These are phyloP conservation scores for Mycosarcoma mackinlayi DNA, from an alignment of 1,284 basidiomycete species.

Conservation along the genomic window DNA sequence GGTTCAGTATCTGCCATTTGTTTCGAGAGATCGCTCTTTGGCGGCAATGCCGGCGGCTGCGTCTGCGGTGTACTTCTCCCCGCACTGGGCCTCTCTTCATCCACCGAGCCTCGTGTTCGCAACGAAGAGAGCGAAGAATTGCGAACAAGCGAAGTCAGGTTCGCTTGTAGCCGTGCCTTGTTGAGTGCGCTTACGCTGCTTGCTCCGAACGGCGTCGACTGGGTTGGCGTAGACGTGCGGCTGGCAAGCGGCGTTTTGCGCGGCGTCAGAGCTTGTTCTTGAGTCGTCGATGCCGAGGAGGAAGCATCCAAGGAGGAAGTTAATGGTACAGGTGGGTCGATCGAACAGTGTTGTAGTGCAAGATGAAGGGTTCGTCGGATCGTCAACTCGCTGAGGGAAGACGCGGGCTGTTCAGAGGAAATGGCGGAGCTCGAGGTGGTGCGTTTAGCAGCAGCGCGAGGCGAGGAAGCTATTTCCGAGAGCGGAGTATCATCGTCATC, in stretches of 20 bases:
- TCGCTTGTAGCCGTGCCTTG: slow-evolving; percentile 27
- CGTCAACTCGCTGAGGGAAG: too few species aligned
- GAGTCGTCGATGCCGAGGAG: too few species aligned
- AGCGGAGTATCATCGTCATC: slow-evolving; percentile 44
- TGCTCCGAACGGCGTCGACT: too few species aligned
- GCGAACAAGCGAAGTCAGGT: slow-evolving; percentile 26
- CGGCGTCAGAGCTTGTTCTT: slow-evolving; percentile 4
- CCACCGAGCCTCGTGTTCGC: neutral
- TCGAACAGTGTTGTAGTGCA: slow-evolving; percentile 25
- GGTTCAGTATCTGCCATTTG: neutral
- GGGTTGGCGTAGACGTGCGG: slow-evolving; percentile 15
- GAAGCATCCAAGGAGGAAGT: too few species aligned
- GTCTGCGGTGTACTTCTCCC: neutral
- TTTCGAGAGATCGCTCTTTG: slow-evolving; percentile 1
- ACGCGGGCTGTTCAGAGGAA: neutral
- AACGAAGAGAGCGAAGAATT: slow-evolving; percentile 12
- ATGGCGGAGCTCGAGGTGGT: neutral
- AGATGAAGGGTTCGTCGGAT: slow-evolving; percentile 6
- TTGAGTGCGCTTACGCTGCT: neutral
- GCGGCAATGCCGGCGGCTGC: slow-evolving; percentile 9
- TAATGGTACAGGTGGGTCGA: slow-evolving; percentile 5
- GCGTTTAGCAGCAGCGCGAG: neutral
- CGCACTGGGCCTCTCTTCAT: neutral
- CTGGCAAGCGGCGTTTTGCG: slow-evolving; percentile 2
- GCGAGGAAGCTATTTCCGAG: slow-evolving; percentile 24